Conservation (phyloP, 352 stramenopile genomes). For the Phytophthora sojae region DNA sequence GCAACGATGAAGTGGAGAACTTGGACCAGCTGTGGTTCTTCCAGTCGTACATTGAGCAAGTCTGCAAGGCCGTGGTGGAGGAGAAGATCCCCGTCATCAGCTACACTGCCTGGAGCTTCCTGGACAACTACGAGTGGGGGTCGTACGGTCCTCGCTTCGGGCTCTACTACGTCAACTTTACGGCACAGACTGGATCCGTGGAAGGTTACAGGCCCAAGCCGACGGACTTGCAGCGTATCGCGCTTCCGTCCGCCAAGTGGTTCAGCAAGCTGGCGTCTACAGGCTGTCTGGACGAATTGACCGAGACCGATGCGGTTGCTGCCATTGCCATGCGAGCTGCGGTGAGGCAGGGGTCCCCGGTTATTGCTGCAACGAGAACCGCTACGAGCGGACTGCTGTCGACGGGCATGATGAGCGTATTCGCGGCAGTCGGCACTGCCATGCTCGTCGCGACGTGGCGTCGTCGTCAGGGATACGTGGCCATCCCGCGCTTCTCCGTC, state of each 20-base stretch:
- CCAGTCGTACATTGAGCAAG: constrained; percentile 52
- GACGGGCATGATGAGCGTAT: neutral
- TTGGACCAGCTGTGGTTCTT: constrained; percentile 57
- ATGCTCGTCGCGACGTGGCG: constrained; percentile 17
- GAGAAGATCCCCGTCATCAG: constrained; percentile 59
- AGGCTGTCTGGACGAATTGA: constrained; percentile 27
- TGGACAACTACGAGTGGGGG: constrained; percentile 97
- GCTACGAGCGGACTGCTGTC: constrained; percentile 6
- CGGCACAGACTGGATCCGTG: constrained; percentile 18
- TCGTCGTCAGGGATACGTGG: constrained; percentile 23
- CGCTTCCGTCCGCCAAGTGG: constrained; percentile 37
- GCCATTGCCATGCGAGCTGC: constrained; percentile 17
- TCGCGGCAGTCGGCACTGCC: constrained; percentile 4
- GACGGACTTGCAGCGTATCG: constrained; percentile 23
- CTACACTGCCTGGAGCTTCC: constrained; percentile 94
- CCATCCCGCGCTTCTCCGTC: constrained; percentile 18
- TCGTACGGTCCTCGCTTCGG: constrained; percentile 60
- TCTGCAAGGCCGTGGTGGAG: constrained; percentile 28
- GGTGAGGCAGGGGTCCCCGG: neutral
- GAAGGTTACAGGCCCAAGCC: constrained; percentile 5
- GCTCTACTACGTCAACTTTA: constrained; percentile 48
- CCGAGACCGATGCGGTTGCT: neutral
- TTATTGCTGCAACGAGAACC: neutral
- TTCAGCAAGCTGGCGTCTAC: constrained; percentile 34
- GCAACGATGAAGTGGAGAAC: constrained; percentile 33